These are phyloP conservation scores for Leptodermis oblonga DNA, from an alignment of 257 asterid genomes.

Conservation along the genomic window DNA sequence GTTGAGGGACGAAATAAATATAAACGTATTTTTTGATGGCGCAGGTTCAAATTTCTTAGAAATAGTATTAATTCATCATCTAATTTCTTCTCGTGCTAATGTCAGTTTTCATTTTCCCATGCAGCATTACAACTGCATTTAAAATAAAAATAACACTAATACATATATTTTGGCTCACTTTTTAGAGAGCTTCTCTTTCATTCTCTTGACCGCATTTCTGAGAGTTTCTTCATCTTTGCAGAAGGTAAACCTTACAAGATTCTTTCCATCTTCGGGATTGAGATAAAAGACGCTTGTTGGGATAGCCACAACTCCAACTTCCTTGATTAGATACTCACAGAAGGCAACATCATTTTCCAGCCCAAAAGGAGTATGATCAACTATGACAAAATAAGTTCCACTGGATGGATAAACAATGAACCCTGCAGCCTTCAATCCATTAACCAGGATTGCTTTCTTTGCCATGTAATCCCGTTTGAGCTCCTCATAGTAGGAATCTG, in stretches of 20 bases:
- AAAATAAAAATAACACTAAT: no score
- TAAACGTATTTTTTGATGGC: no score
- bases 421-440: slow-evolving; percentile 80
- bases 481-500: slow-evolving; percentile 75
- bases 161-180: slow-evolving; percentile 15
- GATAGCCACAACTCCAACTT: slow-evolving; percentile 89
- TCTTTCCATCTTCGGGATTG: slow-evolving; percentile 90
- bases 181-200: slow-evolving; percentile 53
- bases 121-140: no score
- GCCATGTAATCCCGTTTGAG: slow-evolving; percentile 63
- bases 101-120: no score
- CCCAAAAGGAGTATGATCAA: slow-evolving; percentile 87
- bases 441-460: slow-evolving; percentile 72
- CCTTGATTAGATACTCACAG: slow-evolving; percentile 89
- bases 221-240: slow-evolving; percentile 86
- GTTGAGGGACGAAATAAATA: no score
- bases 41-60: no score
- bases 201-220: slow-evolving; percentile 55
- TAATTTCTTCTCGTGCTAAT: no score
- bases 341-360: slow-evolving; percentile 63
- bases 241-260: slow-evolving; percentile 93
- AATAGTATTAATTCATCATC: no score
- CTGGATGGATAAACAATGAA: slow-evolving; percentile 77
- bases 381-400: slow-evolving; percentile 91
- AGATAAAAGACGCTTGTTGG: slow-evolving; percentile 91